These are phyloP conservation scores for Aphanoascus verrucosus DNA, from an alignment of 2,329 filamentous ascomycete genomes.

Conservation along the genomic window DNA sequence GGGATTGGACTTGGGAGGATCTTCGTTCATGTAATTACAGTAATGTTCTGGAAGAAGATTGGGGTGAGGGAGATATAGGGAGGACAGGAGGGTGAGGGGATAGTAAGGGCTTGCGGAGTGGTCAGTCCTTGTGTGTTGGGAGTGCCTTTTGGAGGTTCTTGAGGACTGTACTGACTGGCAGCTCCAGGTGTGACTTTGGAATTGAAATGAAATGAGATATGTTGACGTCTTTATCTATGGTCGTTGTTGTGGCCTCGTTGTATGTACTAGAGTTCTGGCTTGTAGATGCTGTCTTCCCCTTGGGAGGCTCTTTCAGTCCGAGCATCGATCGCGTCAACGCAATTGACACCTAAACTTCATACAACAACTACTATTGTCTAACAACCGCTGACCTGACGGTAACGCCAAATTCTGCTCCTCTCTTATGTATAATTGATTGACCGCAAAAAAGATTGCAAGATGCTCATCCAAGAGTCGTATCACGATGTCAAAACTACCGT, in stretches of 20 bases:
- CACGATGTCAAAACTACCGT: slow-evolving; percentile 50
- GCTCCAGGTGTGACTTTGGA: not conserved
- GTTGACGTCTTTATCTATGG: not conserved
- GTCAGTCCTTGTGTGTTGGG: too few species aligned
- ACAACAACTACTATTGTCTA: not conserved
- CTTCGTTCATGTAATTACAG: not conserved
- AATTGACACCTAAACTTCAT: not conserved
- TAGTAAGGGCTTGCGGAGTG: not conserved
- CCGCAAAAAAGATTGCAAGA: slow-evolving; percentile 23
- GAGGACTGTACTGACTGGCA: too few species aligned
- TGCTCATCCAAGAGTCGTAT: slow-evolving; percentile 51
- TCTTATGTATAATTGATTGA: not conserved
- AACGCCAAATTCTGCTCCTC: not conserved
- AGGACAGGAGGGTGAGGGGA: too few species aligned
- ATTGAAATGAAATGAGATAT: slow-evolving; percentile 1
- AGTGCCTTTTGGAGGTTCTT: too few species aligned
- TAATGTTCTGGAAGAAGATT: not conserved
- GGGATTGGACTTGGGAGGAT: not conserved
- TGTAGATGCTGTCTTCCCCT: too few species aligned
- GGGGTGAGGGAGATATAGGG: not conserved
- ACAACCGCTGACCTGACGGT: too few species aligned
- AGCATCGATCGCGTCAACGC: not conserved
- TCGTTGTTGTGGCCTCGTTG: not conserved
- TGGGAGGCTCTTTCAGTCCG: too few species aligned
- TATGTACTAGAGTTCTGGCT: too few species aligned